phyloP scores from a whole-genome alignment of 805 yeast genomes.

The Dipodascus albidus region DNA sequence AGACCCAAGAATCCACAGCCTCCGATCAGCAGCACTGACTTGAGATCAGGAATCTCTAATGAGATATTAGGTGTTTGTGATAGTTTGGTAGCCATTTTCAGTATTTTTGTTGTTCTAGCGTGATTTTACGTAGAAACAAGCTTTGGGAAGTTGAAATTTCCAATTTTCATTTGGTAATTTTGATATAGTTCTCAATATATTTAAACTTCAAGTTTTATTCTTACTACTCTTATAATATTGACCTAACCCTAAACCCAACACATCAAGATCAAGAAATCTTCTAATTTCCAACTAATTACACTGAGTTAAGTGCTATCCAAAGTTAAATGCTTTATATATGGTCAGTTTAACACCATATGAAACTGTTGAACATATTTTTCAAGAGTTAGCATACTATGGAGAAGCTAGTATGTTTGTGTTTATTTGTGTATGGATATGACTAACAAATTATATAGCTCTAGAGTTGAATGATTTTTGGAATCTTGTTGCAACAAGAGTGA shows the following conservation, averaged over 20 bases:
- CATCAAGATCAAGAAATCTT: neutral
- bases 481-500: neutral
- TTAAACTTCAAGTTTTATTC: no score
- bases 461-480: neutral
- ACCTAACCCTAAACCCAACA: no score
- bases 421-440: neutral
- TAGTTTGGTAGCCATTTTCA: neutral
- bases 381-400: neutral
- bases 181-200: no score
- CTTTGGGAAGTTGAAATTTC: no score
- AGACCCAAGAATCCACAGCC: constrained; percentile 93
- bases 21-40: constrained; percentile 77
- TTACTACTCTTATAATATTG: no score
- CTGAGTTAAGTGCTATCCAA: neutral
- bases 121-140: no score
- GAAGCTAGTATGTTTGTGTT: neutral
- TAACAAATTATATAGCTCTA: neutral
- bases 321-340: neutral
- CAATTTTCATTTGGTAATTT: no score
- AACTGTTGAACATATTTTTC: neutral
- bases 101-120: no score
- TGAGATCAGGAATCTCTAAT: constrained; percentile 12
- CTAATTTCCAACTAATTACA: neutral
- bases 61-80: neutral
- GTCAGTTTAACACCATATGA: neutral